Base-by-base conservation (phyloP, 129 eudicot genomes). In the Mikania micrantha region DNA sequence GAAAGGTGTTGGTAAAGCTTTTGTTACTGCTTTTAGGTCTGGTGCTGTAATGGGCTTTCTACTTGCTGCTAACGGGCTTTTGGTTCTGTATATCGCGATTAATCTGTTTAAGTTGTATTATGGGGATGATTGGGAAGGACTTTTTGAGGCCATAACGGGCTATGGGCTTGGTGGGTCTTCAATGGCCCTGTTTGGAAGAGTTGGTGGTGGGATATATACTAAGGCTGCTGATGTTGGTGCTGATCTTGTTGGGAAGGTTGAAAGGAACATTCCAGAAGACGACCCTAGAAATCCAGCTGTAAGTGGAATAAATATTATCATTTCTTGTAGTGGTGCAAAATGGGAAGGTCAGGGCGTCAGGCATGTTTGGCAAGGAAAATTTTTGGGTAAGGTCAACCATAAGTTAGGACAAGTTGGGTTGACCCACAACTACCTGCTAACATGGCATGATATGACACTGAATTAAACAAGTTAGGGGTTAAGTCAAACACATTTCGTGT, bases 211-310 rank as follows among this genome's bases (percentile, higher is more conserved):
- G 58, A 87, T 87, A 21, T 87, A 87, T 36, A 87, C 95, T 0
- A 87, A 87, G 21, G 95, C 95, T 49, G 95, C 95, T 29, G 95
- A 87, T 79, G 95, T 87, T 39, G 90, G 95, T 36, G 95, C 95
- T 36, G 95, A 87, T 49, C 95, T 87, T 70, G 95, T 87, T 15
- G 95, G 95, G 3, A 87, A 87, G 72, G 83, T 87, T 10, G 95
- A 87, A 69, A 71, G 95, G 78, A 87, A 87, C 80, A 87, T 87
- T 63, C 95, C 95, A 4, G 95, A 87, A 77, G 95, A 87, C 69
- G 95, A 87, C 64, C 95, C 95, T 0, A 79, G 95, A 67, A 87
- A 87, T 66, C 95, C 95, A 2, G 95, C 95, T 31, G 95, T 87
- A 76, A 86, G 86, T 32, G n/a, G 22, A 7, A 5, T 32, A 28